These are phyloP conservation scores for Boletellus emodensis DNA, from an alignment of 768 basidiomycete species.

Conservation along the genomic window DNA sequence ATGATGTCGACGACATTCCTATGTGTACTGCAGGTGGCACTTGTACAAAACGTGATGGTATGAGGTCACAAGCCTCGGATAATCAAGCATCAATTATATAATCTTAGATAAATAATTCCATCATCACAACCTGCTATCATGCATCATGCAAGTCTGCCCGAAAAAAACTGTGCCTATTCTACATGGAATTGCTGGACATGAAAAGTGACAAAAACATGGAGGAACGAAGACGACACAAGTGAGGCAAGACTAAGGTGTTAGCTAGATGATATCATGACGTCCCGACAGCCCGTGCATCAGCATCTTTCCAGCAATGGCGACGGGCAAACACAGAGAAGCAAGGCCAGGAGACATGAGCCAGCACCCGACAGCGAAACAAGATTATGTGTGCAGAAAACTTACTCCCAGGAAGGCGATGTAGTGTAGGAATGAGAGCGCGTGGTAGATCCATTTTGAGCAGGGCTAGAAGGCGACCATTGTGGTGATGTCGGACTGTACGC, in stretches of 20 bases:
- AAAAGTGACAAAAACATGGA: conserved; percentile 9
- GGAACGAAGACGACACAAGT: conserved; percentile 1
- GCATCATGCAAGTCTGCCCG: conserved; percentile 9
- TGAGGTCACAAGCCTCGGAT: no score
- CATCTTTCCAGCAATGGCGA: conserved; percentile 9
- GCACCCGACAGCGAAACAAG: conserved; percentile 13
- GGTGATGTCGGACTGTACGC: conserved; percentile 85
- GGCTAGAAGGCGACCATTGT: conserved; percentile 78
- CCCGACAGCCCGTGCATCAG: neutral
- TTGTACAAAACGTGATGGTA: neutral
- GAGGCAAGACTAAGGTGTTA: conserved; percentile 16
- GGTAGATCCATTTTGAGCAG: conserved; percentile 50
- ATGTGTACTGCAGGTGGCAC: neutral
- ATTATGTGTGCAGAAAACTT: conserved; percentile 10
- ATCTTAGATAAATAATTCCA: neutral
- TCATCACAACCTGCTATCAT: no score
- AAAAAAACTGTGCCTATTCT: conserved; percentile 33
- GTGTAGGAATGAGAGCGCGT: conserved; percentile 41
- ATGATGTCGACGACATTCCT: conserved; percentile 12
- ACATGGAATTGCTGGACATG: conserved; percentile 32
- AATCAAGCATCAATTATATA: no score
- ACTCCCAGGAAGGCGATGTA: conserved; percentile 54
- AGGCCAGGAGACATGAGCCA: conserved; percentile 5
- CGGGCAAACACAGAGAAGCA: conserved; percentile 3
- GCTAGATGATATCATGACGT: conserved; percentile 18